Conservation (phyloP, 768 basidiomycete genomes). For the Hygrocybe coccinea region DNA sequence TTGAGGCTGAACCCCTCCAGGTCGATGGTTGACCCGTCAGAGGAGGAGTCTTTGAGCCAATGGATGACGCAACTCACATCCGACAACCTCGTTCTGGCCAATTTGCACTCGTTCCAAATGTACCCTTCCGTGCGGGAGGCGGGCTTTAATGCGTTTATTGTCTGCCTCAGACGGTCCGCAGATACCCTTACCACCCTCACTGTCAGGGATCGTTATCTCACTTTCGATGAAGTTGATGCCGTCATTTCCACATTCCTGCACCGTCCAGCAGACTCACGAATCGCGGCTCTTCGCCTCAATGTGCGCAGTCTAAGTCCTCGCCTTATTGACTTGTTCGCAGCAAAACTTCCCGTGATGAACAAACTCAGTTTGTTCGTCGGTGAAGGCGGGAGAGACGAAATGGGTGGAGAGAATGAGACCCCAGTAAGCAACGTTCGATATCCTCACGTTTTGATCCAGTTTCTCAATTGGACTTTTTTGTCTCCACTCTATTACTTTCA, state of each 20-base stretch:
- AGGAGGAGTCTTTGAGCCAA: constrained; percentile 30
- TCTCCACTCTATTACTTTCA: no score
- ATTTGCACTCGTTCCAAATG: constrained; percentile 34
- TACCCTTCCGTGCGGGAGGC: constrained; percentile 35
- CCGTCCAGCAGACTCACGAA: constrained; percentile 13
- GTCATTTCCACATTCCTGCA: constrained; percentile 24
- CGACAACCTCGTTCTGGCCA: constrained; percentile 27
- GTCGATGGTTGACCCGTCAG: constrained; percentile 22
- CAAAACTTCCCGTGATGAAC: constrained; percentile 28
- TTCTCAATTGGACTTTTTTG: background rate
- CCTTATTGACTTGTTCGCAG: constrained; percentile 33
- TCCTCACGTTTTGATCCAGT: background rate
- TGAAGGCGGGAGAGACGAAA: constrained; percentile 11
- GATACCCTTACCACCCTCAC: constrained; percentile 31
- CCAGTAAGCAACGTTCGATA: background rate
- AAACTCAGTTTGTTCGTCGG: constrained; percentile 30
- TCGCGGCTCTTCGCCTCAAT: constrained; percentile 33
- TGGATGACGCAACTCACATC: constrained; percentile 32
- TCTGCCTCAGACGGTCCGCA: constrained; percentile 29
- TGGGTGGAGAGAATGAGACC: constrained; percentile 12
- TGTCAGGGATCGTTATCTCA: constrained; percentile 40
- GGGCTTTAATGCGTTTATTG: constrained; percentile 34
- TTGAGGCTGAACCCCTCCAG: constrained; percentile 39
- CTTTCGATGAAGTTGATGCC: constrained; percentile 26
- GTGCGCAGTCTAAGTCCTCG: constrained; percentile 28